These are phyloP conservation scores for Pyronema omphalodes DNA, from an alignment of 495 filamentous ascomycete species.

Conservation along the genomic window DNA sequence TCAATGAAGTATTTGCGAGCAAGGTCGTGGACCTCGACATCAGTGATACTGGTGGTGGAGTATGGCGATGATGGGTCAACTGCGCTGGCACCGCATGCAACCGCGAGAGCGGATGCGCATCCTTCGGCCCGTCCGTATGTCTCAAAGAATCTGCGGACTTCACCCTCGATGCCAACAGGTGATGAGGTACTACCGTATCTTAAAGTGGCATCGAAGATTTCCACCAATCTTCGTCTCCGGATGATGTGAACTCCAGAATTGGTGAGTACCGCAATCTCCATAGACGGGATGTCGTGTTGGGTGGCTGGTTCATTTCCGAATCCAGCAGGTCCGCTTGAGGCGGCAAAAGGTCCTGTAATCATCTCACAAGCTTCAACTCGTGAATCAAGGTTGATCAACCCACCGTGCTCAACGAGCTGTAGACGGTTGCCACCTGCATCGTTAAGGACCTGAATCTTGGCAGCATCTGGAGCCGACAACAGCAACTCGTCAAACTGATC, in stretches of 20 bases:
- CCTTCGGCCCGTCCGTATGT: slow-evolving; percentile 74
- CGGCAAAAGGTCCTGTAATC: slow-evolving; percentile 48
- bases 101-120: slow-evolving; percentile 75
- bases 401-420: slow-evolving; percentile 44
- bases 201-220: slow-evolving; percentile 74
- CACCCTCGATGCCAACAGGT: slow-evolving; percentile 49
- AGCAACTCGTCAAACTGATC: slow-evolving; percentile 49
- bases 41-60: slow-evolving; percentile 50
- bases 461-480: slow-evolving; percentile 71
- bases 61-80: slow-evolving; percentile 32
- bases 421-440: slow-evolving; percentile 31
- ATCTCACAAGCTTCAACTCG: slow-evolving; percentile 57
- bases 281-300: slow-evolving; percentile 65
- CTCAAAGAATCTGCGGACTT: slow-evolving; percentile 62
- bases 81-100: slow-evolving; percentile 68
- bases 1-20: slow-evolving; percentile 79
- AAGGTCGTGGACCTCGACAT: slow-evolving; percentile 61
- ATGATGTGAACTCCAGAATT: slow-evolving; percentile 74
- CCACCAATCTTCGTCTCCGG: slow-evolving; percentile 65
- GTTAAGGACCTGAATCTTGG: slow-evolving; percentile 46
- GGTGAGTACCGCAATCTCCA: slow-evolving; percentile 79
- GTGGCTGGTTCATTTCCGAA: slow-evolving; percentile 92
- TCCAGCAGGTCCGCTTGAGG: slow-evolving; percentile 48
- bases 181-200: slow-evolving; percentile 34
- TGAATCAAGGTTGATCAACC: slow-evolving; percentile 53